Conservation (phyloP, 192 early-diverging fungal genomes). For the Phlyctochytrium planicorne region DNA sequence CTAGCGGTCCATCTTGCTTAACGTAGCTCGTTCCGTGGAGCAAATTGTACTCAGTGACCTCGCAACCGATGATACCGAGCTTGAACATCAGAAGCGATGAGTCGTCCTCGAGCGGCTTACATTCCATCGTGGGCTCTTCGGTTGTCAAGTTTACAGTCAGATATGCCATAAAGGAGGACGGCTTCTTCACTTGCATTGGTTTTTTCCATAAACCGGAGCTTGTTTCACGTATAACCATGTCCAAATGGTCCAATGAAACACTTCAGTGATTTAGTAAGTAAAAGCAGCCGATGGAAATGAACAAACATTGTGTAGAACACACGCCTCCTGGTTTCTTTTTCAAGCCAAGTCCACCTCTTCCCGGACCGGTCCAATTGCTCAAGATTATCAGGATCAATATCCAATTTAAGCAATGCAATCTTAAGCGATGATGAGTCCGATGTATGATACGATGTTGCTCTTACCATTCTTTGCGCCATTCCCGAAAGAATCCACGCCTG, state of each 20-base stretch:
- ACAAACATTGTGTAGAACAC: neutral
- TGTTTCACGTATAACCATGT: neutral
- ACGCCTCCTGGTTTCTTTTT: neutral
- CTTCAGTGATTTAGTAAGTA: neutral
- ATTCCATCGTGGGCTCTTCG: conserved; percentile 1
- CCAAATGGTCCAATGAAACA: neutral
- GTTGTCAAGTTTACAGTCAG: neutral
- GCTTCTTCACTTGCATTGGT: neutral
- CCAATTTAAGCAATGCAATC: neutral
- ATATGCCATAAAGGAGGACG: neutral
- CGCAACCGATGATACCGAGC: too few species aligned
- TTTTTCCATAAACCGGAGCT: neutral
- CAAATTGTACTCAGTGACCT: neutral
- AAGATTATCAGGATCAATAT: neutral
- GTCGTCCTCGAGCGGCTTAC: too few species aligned
- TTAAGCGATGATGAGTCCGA: neutral
- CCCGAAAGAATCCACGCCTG: conserved; percentile 2
- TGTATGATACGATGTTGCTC: neutral
- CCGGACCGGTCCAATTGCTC: neutral
- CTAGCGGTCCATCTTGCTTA: neutral
- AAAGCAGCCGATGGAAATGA: neutral
- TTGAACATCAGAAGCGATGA: too few species aligned
- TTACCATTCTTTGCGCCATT: neutral
- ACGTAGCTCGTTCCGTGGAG: neutral
- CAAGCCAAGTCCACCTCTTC: neutral